Percentiles rank a stretch among this genome's conserved stretches.
These are phyloP conservation scores for Mortierella sp. DNA, from an alignment of 371 early-diverging fungal genomes.

Conservation along the genomic window DNA sequence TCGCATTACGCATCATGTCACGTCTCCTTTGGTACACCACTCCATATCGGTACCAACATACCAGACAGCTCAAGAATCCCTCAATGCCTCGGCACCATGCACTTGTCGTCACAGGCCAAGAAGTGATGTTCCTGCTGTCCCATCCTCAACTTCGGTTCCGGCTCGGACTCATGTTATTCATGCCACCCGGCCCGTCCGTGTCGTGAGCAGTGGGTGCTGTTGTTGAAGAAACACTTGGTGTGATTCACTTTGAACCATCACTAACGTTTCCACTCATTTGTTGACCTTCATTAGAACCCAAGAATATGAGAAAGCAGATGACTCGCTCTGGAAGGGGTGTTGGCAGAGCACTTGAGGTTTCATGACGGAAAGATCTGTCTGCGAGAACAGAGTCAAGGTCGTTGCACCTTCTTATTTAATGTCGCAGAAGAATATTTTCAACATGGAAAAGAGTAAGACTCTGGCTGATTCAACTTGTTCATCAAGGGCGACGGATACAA, in stretches of 20 bases:
- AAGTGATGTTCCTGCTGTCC: constrained; percentile 14
- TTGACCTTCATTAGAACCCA: constrained; percentile 56
- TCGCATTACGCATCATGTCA: constrained; percentile 38
- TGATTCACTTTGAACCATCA: too few species aligned
- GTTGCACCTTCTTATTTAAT: constrained; percentile 92
- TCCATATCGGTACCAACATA: constrained; percentile 50
- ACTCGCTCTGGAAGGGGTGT: constrained; percentile 92
- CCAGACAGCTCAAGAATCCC: constrained; percentile 48
- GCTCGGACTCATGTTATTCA: background rate
- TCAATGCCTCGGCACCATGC: constrained; percentile 35
- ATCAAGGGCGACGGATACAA: too few species aligned
- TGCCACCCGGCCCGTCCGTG: background rate
- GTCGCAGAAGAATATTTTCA: constrained; percentile 76
- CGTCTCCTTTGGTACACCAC: constrained; percentile 39
- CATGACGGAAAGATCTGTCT: constrained; percentile 87
- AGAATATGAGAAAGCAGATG: constrained; percentile 88
- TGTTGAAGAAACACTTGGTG: too few species aligned
- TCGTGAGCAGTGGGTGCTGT: constrained; percentile 28
- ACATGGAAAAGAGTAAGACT: constrained; percentile 74
- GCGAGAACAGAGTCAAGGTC: constrained; percentile 94
- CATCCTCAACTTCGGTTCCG: constrained; percentile 10
- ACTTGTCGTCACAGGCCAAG: constrained; percentile 27
- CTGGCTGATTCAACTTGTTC: constrained; percentile 93
- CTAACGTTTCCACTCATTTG: too few species aligned
- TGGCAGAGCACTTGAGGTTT: constrained; percentile 84